Percentiles rank a stretch among this genome's conserved stretches.
These are phyloP conservation scores for Skeletonema menzelii DNA, from an alignment of 108 stramenopile genomes.

Conservation along the genomic window DNA sequence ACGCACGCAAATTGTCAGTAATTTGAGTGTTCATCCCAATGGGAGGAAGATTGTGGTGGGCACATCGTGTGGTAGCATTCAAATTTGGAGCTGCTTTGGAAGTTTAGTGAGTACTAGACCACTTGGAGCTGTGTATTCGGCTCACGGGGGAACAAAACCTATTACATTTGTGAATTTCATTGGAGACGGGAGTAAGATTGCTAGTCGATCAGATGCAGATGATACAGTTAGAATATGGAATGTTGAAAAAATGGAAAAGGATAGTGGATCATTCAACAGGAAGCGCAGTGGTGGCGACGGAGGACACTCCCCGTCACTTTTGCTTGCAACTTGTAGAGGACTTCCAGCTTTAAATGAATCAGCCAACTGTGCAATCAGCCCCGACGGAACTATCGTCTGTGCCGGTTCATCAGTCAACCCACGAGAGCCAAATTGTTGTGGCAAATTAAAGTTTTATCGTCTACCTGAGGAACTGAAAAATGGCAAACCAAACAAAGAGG, in stretches of 20 bases:
- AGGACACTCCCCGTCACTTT: constrained; percentile 25
- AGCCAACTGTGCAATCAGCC: constrained; percentile 68
- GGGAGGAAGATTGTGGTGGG: constrained; percentile 76
- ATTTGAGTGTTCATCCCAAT: constrained; percentile 53
- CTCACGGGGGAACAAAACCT: constrained; percentile 53
- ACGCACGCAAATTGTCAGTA: constrained; percentile 58
- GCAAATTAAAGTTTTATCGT: constrained; percentile 45
- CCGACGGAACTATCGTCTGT: constrained; percentile 63
- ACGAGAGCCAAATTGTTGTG: constrained; percentile 23
- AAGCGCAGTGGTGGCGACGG: constrained; percentile 30
- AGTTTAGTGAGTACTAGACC: constrained; percentile 48
- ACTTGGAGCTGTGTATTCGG: constrained; percentile 51
- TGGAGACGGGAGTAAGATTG: constrained; percentile 53
- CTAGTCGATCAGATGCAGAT: constrained; percentile 61
- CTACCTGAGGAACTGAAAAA: constrained; percentile 29
- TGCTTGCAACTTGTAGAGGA: constrained; percentile 47
- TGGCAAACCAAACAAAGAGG: constrained; percentile 10
- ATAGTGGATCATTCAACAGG: constrained; percentile 14
- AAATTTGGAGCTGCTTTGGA: constrained; percentile 74
- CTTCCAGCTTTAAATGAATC: constrained; percentile 48
- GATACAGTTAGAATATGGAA: constrained; percentile 66
- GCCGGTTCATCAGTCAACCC: constrained; percentile 58
- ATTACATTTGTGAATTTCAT: constrained; percentile 52
- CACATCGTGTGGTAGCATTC: constrained; percentile 80
- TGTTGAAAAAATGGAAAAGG: constrained; percentile 38